A percentile compares a stretch with the other conserved stretches of the same genome.
phyloP scores from a whole-genome alignment of 345 rosid species.

The Zanthoxylum bungeanum region DNA sequence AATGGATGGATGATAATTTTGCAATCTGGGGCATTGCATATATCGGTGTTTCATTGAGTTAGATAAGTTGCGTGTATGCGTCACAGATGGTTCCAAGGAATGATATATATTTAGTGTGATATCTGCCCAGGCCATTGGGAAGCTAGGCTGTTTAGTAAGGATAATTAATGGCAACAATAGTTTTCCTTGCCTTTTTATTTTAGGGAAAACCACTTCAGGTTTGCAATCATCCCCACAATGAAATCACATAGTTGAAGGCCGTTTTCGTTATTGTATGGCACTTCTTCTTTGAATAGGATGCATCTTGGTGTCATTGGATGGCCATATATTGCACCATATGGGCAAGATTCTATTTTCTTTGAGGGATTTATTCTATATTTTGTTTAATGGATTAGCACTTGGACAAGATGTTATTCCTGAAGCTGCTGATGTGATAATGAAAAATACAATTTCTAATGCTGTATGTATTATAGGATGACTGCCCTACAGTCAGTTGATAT shows the following conservation, averaged over 20 bases:
- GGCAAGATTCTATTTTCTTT: background rate
- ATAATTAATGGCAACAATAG: background rate
- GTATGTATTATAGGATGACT: too few species aligned
- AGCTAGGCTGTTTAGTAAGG: background rate
- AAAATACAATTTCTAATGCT: background rate
- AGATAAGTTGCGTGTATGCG: background rate
- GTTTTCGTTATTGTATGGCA: conserved; percentile 4
- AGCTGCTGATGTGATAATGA: background rate
- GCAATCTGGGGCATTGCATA: background rate
- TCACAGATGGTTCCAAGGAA: background rate
- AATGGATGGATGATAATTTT: background rate
- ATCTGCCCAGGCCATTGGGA: background rate
- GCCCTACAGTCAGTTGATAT: background rate
- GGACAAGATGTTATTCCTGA: background rate
- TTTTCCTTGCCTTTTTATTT: background rate
- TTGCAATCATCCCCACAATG: background rate
- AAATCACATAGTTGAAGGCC: background rate
- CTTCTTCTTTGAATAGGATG: background rate
- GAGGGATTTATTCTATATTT: background rate
- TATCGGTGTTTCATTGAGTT: background rate
- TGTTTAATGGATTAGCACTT: background rate
- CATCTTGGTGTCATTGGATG: background rate
- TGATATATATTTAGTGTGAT: background rate
- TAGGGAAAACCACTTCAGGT: background rate
- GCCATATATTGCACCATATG: background rate